These are phyloP conservation scores for Narthecium ossifragum DNA, from an alignment of 106 monocot species.

Conservation along the genomic window DNA sequence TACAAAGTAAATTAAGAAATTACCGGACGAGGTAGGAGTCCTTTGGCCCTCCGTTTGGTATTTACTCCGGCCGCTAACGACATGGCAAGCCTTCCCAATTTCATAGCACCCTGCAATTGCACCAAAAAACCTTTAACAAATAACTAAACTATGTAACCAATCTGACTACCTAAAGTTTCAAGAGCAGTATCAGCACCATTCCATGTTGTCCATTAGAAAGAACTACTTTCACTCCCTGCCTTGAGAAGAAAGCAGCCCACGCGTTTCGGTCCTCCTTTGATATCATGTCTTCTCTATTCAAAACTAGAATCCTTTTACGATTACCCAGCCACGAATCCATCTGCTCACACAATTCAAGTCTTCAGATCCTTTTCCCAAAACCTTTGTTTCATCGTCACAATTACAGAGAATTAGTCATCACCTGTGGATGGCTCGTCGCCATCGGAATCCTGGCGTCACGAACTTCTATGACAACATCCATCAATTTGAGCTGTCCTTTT, in stretches of 20 bases:
- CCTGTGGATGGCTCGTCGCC: constrained; percentile 90
- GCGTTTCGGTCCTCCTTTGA: constrained; percentile 84
- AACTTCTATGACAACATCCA: constrained; percentile 98
- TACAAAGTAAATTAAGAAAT: constrained; percentile 5
- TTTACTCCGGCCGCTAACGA: constrained; percentile 79
- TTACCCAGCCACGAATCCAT: constrained; percentile 98
- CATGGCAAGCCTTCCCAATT: constrained; percentile 89
- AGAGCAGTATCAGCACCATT: constrained; percentile 40
- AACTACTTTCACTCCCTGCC: constrained; percentile 81
- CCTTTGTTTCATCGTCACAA: not conserved
- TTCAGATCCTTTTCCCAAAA: too few species aligned
- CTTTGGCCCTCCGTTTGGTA: constrained; percentile 75
- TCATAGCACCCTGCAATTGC: constrained; percentile 69
- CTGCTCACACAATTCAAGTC: constrained; percentile 31
- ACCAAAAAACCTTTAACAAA: constrained; percentile 9
- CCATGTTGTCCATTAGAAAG: constrained; percentile 91
- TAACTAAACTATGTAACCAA: not conserved
- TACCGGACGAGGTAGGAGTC: constrained; percentile 96
- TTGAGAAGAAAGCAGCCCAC: constrained; percentile 86
- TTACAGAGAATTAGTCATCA: constrained; percentile 10
- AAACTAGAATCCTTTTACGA: constrained; percentile 77
- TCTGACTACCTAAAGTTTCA: too few species aligned
- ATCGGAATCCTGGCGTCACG: constrained; percentile 94
- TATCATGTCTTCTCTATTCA: constrained; percentile 99
- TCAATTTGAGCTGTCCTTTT: constrained; percentile 84